Conservation (phyloP, 163 green algal species). For the Prototheca wickerhamii region DNA sequence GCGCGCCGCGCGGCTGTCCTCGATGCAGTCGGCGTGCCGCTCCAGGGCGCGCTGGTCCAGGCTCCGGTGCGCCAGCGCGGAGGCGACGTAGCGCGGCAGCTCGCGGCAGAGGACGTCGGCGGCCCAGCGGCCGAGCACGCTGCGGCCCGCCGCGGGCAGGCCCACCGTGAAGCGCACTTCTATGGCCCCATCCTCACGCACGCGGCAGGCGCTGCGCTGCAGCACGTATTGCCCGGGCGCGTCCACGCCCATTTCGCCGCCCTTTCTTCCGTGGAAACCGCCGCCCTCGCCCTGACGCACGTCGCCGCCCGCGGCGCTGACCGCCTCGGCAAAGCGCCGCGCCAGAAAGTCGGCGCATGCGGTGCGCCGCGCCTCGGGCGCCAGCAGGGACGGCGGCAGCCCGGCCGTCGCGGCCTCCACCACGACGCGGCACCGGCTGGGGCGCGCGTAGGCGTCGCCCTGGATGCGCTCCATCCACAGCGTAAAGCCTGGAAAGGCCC, state of each 20-base stretch:
- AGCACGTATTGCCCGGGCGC: constrained; percentile 53
- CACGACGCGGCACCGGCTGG: constrained; percentile 35
- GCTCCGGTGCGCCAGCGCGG: constrained; percentile 24
- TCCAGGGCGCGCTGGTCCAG: constrained; percentile 24
- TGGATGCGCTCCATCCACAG: constrained; percentile 52
- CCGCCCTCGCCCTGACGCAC: neutral
- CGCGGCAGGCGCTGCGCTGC: constrained; percentile 47
- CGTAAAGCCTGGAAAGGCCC: constrained; percentile 29
- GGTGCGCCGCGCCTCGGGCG: constrained; percentile 16
- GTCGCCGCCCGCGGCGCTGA: constrained; percentile 19
- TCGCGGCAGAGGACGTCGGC: constrained; percentile 34
- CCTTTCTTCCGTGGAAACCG: constrained; percentile 49
- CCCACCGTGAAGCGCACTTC: constrained; percentile 61
- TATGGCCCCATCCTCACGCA: constrained; percentile 27
- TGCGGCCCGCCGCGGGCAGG: constrained; percentile 52
- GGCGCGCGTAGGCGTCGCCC: constrained; percentile 47
- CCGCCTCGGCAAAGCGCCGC: constrained; percentile 26
- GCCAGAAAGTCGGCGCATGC: constrained; percentile 51
- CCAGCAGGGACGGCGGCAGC: constrained; percentile 20
- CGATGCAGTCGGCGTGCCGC: constrained; percentile 34
- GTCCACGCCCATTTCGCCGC: constrained; percentile 54
- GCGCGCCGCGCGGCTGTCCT: constrained; percentile 38
- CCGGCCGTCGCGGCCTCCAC: constrained; percentile 19
- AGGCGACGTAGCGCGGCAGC: constrained; percentile 34
- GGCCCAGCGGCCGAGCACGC: constrained; percentile 45